These are phyloP conservation scores for Moniliophthora roreri DNA, from an alignment of 1,284 basidiomycete genomes.

Conservation along the genomic window DNA sequence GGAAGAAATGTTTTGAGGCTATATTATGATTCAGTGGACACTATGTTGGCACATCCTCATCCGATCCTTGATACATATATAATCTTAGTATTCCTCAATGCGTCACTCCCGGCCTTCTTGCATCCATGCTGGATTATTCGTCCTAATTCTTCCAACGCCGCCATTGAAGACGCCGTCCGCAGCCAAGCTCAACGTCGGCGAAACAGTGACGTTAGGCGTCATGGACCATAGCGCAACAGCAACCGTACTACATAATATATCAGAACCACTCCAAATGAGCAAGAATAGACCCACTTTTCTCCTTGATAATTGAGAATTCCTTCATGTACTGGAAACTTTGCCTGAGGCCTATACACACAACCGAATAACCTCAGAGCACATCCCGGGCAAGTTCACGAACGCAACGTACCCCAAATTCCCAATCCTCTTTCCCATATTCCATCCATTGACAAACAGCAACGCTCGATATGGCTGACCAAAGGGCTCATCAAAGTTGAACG, in stretches of 20 bases:
- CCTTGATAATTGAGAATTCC: slow-evolving; percentile 73
- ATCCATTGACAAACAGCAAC: slow-evolving; percentile 76
- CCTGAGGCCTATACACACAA: slow-evolving; percentile 53
- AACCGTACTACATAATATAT: slow-evolving; percentile 53
- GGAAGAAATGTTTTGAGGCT: no score
- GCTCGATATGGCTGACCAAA: slow-evolving; percentile 64
- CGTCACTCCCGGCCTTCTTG: neutral
- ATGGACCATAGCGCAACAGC: slow-evolving; percentile 71
- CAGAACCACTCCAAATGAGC: neutral
- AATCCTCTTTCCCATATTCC: slow-evolving; percentile 80
- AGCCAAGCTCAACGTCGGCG: slow-evolving; percentile 52
- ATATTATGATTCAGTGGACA: no score
- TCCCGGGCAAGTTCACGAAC: neutral
- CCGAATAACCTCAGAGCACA: neutral
- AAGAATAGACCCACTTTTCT: slow-evolving; percentile 51
- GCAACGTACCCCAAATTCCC: slow-evolving; percentile 61
- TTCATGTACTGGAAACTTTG: no score
- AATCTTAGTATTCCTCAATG: no score
- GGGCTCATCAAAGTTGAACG: slow-evolving; percentile 61
- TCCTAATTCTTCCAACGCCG: slow-evolving; percentile 54
- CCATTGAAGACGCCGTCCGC: slow-evolving; percentile 62
- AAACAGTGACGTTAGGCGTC: slow-evolving; percentile 42
- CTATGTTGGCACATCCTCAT: no score
- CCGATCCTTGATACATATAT: no score
- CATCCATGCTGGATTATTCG: slow-evolving; percentile 61